Percentiles rank a stretch among this genome's conserved stretches.
phyloP scores from a whole-genome alignment of 495 filamentous ascomycete genomes.

The Pseudoneurospora amorphoporcata region DNA sequence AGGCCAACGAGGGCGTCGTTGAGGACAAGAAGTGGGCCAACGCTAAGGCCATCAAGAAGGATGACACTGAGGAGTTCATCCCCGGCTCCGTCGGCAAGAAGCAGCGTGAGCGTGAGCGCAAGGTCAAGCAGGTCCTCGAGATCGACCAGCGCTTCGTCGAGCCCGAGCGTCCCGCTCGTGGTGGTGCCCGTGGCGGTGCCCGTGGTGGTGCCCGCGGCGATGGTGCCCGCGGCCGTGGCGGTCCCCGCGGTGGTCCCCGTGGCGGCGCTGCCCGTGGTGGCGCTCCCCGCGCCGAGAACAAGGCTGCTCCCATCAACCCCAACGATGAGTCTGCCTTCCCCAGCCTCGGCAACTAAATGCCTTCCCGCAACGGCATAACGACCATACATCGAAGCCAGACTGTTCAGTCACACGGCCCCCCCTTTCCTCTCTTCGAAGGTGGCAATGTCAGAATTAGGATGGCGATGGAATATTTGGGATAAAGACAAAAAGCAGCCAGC shows the following conservation, averaged over 20 bases:
- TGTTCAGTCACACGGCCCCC: background rate
- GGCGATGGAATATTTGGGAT: background rate
- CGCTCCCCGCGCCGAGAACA: constrained; percentile 25
- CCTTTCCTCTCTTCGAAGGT: background rate
- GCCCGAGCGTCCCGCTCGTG: constrained; percentile 41
- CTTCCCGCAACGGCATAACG: background rate
- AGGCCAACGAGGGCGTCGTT: constrained; percentile 83
- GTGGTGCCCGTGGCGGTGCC: constrained; percentile 41
- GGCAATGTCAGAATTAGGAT: background rate
- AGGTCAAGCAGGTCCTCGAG: constrained; percentile 80
- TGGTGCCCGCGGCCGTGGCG: constrained; percentile 38
- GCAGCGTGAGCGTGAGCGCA: constrained; percentile 81
- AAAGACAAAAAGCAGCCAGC: constrained; percentile 6
- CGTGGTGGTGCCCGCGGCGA: constrained; percentile 40
- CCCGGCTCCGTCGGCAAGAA: constrained; percentile 65
- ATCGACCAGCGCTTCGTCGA: constrained; percentile 77
- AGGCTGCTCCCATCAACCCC: constrained; percentile 43
- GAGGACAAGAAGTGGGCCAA: constrained; percentile 83
- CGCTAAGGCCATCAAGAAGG: constrained; percentile 67
- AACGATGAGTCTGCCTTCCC: constrained; percentile 63
- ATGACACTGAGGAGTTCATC: constrained; percentile 68
- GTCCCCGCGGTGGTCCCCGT: constrained; percentile 36
- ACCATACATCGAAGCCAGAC: background rate
- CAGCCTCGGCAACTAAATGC: constrained; percentile 47
- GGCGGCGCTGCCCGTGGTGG: constrained; percentile 30